A percentile compares a stretch with the other conserved stretches of the same genome.
phyloP scores from a whole-genome alignment of 140 eudicot genomes.

The Stevia rebaudiana region DNA sequence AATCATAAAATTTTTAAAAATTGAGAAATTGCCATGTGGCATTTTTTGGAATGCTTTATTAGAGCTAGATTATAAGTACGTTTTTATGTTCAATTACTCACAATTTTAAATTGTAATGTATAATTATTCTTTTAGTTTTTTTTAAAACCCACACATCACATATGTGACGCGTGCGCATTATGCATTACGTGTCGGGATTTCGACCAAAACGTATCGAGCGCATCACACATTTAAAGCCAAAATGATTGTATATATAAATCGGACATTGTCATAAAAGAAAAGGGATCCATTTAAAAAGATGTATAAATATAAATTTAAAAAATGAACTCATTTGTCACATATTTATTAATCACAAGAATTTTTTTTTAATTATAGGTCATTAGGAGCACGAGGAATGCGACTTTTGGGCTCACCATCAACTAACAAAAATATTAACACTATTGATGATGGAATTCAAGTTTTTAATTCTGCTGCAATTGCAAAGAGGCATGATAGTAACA shows the following conservation, averaged over 20 bases:
- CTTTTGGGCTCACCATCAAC: slow-evolving; percentile 21
- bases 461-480: slow-evolving; percentile 48
- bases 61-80: too few species aligned
- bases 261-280: neutral
- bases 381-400: slow-evolving; percentile 19
- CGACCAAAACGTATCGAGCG: too few species aligned
- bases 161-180: too few species aligned
- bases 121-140: too few species aligned
- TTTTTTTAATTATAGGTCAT: slow-evolving; percentile 5
- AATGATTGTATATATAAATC: neutral
- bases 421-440: neutral
- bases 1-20: too few species aligned
- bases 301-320: neutral
- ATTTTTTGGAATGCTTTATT: too few species aligned
- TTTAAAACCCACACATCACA: too few species aligned
- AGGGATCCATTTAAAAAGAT: neutral
- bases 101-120: too few species aligned
- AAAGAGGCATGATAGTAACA: slow-evolving; percentile 41
- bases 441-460: slow-evolving; percentile 15
- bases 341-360: neutral
- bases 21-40: too few species aligned
- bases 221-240: too few species aligned
- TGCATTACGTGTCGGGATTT: too few species aligned
- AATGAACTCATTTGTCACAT: neutral
- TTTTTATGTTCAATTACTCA: too few species aligned